Evolutionary conservation across 2,329 filamentous ascomycete genomes (phyloP).

Genomic region (Laburnicola sp.): DNA sequence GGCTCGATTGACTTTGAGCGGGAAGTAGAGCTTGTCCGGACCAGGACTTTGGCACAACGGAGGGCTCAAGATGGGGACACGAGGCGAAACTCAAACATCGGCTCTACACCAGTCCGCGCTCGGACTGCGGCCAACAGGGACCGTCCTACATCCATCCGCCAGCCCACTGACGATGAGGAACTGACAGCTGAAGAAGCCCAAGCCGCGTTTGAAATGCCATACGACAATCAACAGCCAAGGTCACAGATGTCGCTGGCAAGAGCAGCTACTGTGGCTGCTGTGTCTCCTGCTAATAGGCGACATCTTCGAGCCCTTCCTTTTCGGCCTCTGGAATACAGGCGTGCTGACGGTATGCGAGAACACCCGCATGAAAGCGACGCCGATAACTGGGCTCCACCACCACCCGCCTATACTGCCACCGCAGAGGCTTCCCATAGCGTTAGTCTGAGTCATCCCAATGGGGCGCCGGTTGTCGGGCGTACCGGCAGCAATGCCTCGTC

Average conservation of each 20-base stretch:
- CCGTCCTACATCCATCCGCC: slow-evolving; percentile 20
- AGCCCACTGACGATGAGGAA: slow-evolving; percentile 34
- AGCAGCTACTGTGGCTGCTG: slow-evolving; percentile 56
- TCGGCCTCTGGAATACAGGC: slow-evolving; percentile 64
- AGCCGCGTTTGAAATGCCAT: slow-evolving; percentile 45
- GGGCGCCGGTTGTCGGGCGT: slow-evolving; percentile 29
- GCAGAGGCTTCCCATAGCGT: slow-evolving; percentile 46
- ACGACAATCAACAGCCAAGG: slow-evolving; percentile 46
- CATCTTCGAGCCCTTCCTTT: slow-evolving; percentile 62
- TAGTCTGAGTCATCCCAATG: slow-evolving; percentile 41
- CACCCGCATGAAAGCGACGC: slow-evolving; percentile 85
- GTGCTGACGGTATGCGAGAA: slow-evolving; percentile 70
- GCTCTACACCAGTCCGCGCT: slow-evolving; percentile 32
- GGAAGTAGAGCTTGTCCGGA: slow-evolving; percentile 46
- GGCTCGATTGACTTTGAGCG: slow-evolving; percentile 47
- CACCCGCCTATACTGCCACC: slow-evolving; percentile 75
- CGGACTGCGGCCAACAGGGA: slow-evolving; percentile 32
- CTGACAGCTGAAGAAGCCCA: slow-evolving; percentile 41
- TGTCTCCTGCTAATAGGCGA: slow-evolving; percentile 72
- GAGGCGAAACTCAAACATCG: slow-evolving; percentile 33
- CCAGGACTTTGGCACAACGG: slow-evolving; percentile 43
- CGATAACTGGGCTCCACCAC: slow-evolving; percentile 85
- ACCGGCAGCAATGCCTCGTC: slow-evolving; percentile 10
- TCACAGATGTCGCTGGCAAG: slow-evolving; percentile 45
- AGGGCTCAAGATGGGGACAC: slow-evolving; percentile 35